Evolutionary conservation across 2,329 filamentous ascomycete genomes (phyloP).

Genomic region (Epicoccum nigrum): DNA sequence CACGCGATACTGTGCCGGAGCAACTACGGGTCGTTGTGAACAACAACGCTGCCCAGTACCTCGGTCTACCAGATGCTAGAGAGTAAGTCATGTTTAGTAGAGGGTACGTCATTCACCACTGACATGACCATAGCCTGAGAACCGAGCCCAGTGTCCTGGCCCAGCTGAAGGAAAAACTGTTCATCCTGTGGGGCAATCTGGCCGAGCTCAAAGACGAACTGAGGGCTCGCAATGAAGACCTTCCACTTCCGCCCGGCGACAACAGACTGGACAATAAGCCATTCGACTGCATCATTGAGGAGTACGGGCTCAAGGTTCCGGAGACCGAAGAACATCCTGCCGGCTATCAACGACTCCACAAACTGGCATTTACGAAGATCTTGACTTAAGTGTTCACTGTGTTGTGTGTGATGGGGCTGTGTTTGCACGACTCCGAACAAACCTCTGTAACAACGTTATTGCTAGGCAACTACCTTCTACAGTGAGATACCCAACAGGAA

Average conservation of each 20-base stretch:
- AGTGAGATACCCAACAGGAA: too few relatives aligned
- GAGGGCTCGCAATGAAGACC: conserved; percentile 51
- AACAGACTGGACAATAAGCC: conserved; percentile 46
- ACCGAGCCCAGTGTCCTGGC: conserved; percentile 56
- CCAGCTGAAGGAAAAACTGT: conserved; percentile 71
- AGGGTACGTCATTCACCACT: conserved; percentile 1
- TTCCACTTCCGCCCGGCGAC: conserved; percentile 35
- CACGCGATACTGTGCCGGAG: conserved; percentile 32
- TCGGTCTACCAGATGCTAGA: conserved; percentile 62
- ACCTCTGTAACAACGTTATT: too few relatives aligned
- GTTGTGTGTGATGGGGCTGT: not conserved
- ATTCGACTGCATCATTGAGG: conserved; percentile 48
- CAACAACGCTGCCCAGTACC: conserved; percentile 60
- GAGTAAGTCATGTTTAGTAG: conserved; percentile 53
- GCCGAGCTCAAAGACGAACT: conserved; percentile 63
- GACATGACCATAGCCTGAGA: conserved; percentile 59
- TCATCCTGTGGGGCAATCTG: conserved; percentile 83
- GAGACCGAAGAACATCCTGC: conserved; percentile 17
- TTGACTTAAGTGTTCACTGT: not conserved
- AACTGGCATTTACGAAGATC: conserved; percentile 31
- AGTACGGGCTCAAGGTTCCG: conserved; percentile 30
- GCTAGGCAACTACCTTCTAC: too few relatives aligned
- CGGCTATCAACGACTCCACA: conserved; percentile 35
- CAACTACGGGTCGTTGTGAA: conserved; percentile 72
- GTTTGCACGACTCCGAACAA: too few relatives aligned